These are phyloP conservation scores for Sisymbrium altissimum DNA, from an alignment of 345 rosid genomes.

Conservation along the genomic window DNA sequence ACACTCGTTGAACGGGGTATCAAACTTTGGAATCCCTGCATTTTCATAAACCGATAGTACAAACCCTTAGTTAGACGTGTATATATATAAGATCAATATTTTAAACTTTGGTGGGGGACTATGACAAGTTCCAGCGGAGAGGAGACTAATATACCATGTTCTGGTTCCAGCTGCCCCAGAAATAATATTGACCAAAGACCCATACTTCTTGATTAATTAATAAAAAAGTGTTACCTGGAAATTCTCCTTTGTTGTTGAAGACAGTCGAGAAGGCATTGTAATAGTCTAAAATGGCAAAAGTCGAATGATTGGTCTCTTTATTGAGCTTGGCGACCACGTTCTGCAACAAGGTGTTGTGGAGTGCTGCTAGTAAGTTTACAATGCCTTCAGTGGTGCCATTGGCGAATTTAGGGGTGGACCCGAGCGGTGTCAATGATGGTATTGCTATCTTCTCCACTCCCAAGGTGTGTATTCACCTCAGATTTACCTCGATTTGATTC, in stretches of 20 bases:
- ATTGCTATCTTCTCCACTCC: constrained; percentile 30
- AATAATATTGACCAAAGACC: not conserved
- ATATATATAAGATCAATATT: too few relatives aligned
- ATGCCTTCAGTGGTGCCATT: not conserved
- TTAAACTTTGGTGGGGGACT: too few relatives aligned
- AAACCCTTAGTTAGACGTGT: not conserved
- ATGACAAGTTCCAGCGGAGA: too few relatives aligned
- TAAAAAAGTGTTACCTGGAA: constrained; percentile 11
- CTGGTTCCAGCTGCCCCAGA: too few relatives aligned
- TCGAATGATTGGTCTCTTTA: constrained; percentile 21
- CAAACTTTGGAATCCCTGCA: constrained; percentile 35
- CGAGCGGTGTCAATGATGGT: constrained; percentile 47
- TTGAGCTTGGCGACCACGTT: constrained; percentile 46
- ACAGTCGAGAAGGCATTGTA: constrained; percentile 45
- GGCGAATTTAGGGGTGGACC: constrained; percentile 56
- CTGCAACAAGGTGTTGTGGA: constrained; percentile 49
- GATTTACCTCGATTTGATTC: constrained; percentile 39
- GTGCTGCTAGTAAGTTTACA: constrained; percentile 17
- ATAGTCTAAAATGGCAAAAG: constrained; percentile 45
- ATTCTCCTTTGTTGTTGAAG: constrained; percentile 34
- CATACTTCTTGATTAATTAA: not conserved
- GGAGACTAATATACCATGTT: too few relatives aligned
- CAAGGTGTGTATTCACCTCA: constrained; percentile 40
- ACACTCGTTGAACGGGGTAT: constrained; percentile 44
- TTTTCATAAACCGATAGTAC: not conserved